Evolutionary conservation across 1,284 basidiomycete genomes (phyloP), one percentile per base, ranked within the genome.

Genomic region (Ustilago cynodontis): DNA sequence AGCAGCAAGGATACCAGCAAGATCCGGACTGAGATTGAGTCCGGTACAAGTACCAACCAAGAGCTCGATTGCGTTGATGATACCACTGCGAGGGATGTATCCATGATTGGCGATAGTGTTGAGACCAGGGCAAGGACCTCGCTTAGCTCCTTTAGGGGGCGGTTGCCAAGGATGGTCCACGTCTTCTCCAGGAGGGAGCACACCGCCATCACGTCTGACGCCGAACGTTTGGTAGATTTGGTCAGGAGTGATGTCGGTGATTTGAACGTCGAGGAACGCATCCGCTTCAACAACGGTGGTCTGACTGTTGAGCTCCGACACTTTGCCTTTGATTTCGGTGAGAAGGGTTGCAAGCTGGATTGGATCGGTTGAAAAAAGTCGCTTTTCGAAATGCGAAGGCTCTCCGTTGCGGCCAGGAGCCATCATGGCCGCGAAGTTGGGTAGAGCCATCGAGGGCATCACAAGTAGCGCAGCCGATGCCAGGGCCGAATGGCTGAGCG

Each of bases 31-130:
- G 33, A 86, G 72, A 43, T 81, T 79, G 63, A 85, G 81, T 14
- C 65, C 71, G 1, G 61, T 16, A 24, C 62, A 65, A 4, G 60
- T 66, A 8, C 68, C 71, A 31, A 74, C 37, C 28, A 84, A 65
- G 52, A 84, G 77, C 60, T 85, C 68, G 41, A 63, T 49, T 2
- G 65, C 59, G 33, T 78, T 82, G 52, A 85, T 78, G 41, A 87
- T 71, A 39, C 86, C 86, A 61, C 67, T 76, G 31, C 82, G 60
- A 2, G 62, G 62, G 7, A 66, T 28, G 65, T 64, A 71, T 63
- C 79, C 49, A 70, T 86, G 83, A 60, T 84, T 85, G 35, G 86
- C 86, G 14, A 83, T 57, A 0, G 83, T 82, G 79, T 86, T 86
- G 41, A 87, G 76, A 31, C 84, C 85, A 3, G 86, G 86, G 69